A percentile compares a stretch with the other conserved stretches of the same genome.
Evolutionary conservation across 148 eudicot genomes (phyloP).

Genomic region (Arbutus unedo): DNA sequence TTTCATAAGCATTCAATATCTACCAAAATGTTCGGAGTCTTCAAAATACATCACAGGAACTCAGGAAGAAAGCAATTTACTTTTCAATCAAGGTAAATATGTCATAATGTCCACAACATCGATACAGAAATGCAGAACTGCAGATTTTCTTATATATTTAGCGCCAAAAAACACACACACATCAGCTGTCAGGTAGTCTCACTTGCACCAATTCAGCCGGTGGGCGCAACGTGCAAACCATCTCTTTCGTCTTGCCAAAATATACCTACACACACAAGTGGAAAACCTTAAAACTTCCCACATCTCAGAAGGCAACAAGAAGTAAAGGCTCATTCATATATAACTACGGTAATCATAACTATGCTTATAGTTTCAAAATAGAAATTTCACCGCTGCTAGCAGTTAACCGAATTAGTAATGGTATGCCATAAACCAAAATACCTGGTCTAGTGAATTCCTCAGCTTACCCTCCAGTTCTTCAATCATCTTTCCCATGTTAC

Average conservation of each 20-base stretch:
- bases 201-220: slow-evolving; percentile 67
- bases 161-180: not conserved
- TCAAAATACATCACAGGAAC: too few relatives aligned
- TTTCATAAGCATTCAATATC: not conserved
- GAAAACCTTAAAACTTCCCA: not conserved
- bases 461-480: slow-evolving; percentile 96
- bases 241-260: slow-evolving; percentile 97
- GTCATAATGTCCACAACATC: not conserved
- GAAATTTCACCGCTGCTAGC: not conserved
- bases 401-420: not conserved
- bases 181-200: slow-evolving; percentile 63
- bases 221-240: slow-evolving; percentile 93
- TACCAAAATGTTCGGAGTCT: too few relatives aligned
- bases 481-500: slow-evolving; percentile 99
- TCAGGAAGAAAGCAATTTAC: not conserved
- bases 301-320: not conserved
- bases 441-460: slow-evolving; percentile 93
- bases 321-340: not conserved
- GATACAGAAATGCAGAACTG: not conserved
- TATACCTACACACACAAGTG: slow-evolving; percentile 61
- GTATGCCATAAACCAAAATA: slow-evolving; percentile 17
- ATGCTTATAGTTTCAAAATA: not conserved
- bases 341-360: not conserved
- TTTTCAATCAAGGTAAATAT: not conserved
- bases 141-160: not conserved